Evolutionary conservation across 2,329 filamentous ascomycete species (phyloP).

Genomic region (Aspergillus versicolor): DNA sequence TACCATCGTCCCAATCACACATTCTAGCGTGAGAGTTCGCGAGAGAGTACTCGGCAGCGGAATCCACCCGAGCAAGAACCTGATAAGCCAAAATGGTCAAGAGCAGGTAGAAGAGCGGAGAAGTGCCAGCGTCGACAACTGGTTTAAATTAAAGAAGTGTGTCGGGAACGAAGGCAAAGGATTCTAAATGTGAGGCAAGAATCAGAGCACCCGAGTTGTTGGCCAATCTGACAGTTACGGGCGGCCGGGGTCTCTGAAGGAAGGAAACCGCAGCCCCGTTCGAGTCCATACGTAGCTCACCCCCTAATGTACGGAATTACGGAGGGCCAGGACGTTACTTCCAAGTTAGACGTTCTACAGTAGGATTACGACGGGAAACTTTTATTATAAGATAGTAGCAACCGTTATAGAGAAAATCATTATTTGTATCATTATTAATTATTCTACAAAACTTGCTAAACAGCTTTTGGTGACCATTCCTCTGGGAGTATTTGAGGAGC

Average conservation of each 20-base stretch:
- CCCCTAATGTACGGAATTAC: background rate
- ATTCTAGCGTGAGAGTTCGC: background rate
- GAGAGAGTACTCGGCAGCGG: background rate
- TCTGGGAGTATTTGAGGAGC: too few relatives aligned
- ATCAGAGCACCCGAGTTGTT: background rate
- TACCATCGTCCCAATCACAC: conserved; percentile 28
- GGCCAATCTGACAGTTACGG: conserved; percentile 1
- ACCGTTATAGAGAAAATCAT: too few relatives aligned
- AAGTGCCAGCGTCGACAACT: background rate
- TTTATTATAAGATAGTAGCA: too few relatives aligned
- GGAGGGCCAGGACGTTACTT: too few relatives aligned
- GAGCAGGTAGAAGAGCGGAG: background rate
- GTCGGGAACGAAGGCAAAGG: background rate
- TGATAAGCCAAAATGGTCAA: background rate
- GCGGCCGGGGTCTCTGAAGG: background rate
- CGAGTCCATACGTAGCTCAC: background rate
- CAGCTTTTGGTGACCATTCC: too few relatives aligned
- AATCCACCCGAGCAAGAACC: background rate
- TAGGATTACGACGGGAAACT: too few relatives aligned
- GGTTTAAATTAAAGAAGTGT: background rate
- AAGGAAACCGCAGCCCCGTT: background rate
- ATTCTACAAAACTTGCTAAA: too few relatives aligned
- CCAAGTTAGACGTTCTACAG: too few relatives aligned
- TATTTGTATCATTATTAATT: too few relatives aligned
- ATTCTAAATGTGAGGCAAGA: background rate